These are phyloP conservation scores for Hygrocybe coccinea DNA, from an alignment of 768 basidiomycete species.

Conservation along the genomic window DNA sequence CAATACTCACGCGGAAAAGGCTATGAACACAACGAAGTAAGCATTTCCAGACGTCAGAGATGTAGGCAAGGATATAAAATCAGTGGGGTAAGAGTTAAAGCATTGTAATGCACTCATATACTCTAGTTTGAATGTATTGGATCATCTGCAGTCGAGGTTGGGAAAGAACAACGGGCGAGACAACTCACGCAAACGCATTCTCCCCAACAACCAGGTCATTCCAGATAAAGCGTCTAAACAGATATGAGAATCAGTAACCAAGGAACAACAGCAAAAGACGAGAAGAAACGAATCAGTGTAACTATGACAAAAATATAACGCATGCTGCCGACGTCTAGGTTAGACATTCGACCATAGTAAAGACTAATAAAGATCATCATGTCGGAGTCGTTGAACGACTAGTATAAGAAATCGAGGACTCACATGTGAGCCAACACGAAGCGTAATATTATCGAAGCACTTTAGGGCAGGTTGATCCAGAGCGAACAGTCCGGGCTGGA, in stretches of 20 bases:
- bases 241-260: neutral
- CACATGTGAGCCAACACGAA: no score
- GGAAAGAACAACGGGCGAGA: constrained; percentile 3
- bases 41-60: neutral
- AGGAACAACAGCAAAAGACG: neutral
- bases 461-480: constrained; percentile 5
- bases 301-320: constrained; percentile 75
- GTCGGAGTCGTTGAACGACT: neutral
- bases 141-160: constrained; percentile 44
- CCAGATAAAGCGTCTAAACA: neutral
- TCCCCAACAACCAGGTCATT: neutral
- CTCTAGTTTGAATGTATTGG: constrained; percentile 83
- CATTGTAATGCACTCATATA: constrained; percentile 79
- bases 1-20: constrained; percentile 30
- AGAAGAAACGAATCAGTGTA: constrained; percentile 69
- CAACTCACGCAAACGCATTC: neutral
- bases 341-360: constrained; percentile 2
- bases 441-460: neutral
- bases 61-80: constrained; percentile 22
- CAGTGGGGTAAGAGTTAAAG: constrained; percentile 64
- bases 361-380: neutral
- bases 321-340: constrained; percentile 50
- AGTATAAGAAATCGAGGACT: neutral
- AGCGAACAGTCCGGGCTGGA: no score
- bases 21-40: neutral